These are phyloP conservation scores for Wickerhamiella shivajii DNA, from an alignment of 805 yeast species.

Conservation along the genomic window DNA sequence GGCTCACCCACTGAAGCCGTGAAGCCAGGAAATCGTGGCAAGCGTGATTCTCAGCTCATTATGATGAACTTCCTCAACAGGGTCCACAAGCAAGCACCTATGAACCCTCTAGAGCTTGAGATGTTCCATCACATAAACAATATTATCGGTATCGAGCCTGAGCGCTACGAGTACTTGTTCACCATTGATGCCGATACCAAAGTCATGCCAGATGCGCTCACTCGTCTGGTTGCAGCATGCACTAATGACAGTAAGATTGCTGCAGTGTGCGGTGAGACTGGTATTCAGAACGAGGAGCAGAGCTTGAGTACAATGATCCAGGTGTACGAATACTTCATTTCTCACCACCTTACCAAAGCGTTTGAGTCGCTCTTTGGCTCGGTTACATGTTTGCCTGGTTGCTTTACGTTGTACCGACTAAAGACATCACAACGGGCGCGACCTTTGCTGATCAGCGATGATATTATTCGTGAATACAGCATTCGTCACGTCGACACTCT, in stretches of 20 bases:
- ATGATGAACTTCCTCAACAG: conserved; percentile 44
- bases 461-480: conserved; percentile 41
- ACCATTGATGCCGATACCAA: conserved; percentile 55
- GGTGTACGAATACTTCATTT: conserved; percentile 49
- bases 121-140: conserved; percentile 40
- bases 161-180: conserved; percentile 38
- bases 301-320: conserved; percentile 47
- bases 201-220: conserved; percentile 38
- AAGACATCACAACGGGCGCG: conserved; percentile 35
- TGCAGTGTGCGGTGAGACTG: conserved; percentile 52
- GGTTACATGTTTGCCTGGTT: conserved; percentile 55
- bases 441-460: conserved; percentile 47
- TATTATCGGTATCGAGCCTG: conserved; percentile 46
- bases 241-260: conserved; percentile 42
- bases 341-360: conserved; percentile 50
- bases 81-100: conserved; percentile 43
- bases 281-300: conserved; percentile 38
- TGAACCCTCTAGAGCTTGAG: conserved; percentile 44
- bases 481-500: conserved; percentile 42
- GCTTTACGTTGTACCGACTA: conserved; percentile 42
- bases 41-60: conserved; percentile 47
- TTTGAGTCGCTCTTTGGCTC: conserved; percentile 48
- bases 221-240: conserved; percentile 43
- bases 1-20: conserved; percentile 41
- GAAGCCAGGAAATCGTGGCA: conserved; percentile 48